phyloP scores from a whole-genome alignment of 192 early-diverging fungal species.

The Geranomyces michiganensis region DNA sequence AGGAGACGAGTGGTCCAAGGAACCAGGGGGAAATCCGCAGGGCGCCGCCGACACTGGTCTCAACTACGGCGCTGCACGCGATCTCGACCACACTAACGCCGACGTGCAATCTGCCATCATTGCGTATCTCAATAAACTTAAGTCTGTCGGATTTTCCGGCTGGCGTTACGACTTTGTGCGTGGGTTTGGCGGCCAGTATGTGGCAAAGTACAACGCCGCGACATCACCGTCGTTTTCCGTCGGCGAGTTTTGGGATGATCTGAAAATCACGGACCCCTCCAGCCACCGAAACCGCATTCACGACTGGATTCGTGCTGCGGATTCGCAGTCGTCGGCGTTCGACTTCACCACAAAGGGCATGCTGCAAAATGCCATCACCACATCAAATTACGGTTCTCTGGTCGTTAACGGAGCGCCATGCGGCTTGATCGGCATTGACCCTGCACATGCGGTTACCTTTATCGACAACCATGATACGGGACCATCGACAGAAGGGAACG shows the following conservation, averaged over 20 bases:
- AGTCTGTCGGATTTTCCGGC: background rate
- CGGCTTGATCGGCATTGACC: conserved; percentile 14
- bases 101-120: conserved; percentile 1
- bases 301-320: background rate
- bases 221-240: conserved; percentile 5
- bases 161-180: conserved; percentile 14
- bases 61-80: conserved; percentile 10
- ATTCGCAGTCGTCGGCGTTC: conserved; percentile 7
- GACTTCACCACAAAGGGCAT: conserved; percentile 23
- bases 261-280: background rate
- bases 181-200: background rate
- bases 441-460: conserved; percentile 11
- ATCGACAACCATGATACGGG: conserved; percentile 30
- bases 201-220: background rate
- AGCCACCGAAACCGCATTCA: background rate
- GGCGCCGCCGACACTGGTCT: conserved; percentile 1
- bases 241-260: conserved; percentile 1
- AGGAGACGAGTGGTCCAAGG: background rate
- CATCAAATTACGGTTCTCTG: background rate
- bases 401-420: background rate
- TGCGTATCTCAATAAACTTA: background rate
- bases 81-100: conserved; percentile 23
- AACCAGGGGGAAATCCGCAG: background rate
- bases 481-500: background rate
- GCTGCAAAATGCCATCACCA: conserved; percentile 16